Conservation (phyloP, 305 asterid species). For the Solanum aculeatissimum region DNA sequence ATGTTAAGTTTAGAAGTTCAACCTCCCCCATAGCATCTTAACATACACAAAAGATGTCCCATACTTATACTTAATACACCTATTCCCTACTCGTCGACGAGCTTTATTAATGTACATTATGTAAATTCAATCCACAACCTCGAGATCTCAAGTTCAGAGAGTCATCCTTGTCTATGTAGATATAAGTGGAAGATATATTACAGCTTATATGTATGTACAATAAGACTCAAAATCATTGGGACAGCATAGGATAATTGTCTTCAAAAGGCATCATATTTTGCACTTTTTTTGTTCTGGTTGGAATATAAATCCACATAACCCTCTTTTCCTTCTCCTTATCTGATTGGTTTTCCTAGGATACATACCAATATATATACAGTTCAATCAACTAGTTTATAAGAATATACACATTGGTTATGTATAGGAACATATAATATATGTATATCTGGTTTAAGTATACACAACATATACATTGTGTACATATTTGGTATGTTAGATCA, state of each 20-base stretch:
- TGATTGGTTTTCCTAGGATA: not conserved
- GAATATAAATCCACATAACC: not conserved
- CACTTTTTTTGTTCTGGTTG: not conserved
- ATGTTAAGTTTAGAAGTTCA: not conserved
- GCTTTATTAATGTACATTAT: not conserved
- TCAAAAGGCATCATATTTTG: not conserved
- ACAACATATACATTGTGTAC: not conserved
- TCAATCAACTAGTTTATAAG: not conserved
- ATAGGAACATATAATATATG: too few species aligned
- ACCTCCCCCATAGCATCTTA: not conserved
- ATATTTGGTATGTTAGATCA: not conserved
- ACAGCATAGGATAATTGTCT: not conserved
- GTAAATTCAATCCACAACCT: not conserved
- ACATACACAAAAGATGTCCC: not conserved
- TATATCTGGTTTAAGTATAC: not conserved
- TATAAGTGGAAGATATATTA: not conserved
- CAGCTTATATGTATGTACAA: not conserved
- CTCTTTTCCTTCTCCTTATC: not conserved
- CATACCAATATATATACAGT: not conserved
- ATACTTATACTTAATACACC: not conserved
- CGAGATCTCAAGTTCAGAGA: not conserved
- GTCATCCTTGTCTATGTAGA: not conserved
- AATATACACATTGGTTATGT: not conserved
- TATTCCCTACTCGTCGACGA: not conserved
- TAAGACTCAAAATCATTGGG: not conserved